phyloP scores from a whole-genome alignment of 2,329 filamentous ascomycete species.

The Lachnellula subtilissima region DNA sequence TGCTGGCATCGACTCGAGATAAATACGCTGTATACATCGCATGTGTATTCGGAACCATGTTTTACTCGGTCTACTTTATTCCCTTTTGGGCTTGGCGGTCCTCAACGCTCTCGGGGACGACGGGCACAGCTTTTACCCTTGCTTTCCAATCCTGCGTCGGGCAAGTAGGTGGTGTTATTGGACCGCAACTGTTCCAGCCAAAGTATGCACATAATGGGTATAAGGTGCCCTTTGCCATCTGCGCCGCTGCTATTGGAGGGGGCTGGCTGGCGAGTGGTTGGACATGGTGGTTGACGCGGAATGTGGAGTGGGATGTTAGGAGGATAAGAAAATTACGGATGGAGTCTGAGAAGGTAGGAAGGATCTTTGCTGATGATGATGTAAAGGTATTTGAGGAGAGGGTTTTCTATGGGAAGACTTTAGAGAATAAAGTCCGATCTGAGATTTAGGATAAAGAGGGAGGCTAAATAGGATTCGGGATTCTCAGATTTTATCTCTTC shows the following conservation, averaged over 20 bases:
- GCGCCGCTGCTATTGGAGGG: constrained; percentile 33
- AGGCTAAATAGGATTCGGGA: no score
- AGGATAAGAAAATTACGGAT: constrained; percentile 29
- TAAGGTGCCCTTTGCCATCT: constrained; percentile 35
- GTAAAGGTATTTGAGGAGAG: constrained; percentile 26
- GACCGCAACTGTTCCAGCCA: constrained; percentile 40
- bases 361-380: constrained; percentile 29
- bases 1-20: constrained; percentile 38
- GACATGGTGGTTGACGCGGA: constrained; percentile 40
- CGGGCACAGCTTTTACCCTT: constrained; percentile 41
- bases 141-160: constrained; percentile 40
- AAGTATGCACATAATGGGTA: constrained; percentile 39
- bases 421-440: neutral
- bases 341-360: constrained; percentile 27
- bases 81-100: constrained; percentile 44
- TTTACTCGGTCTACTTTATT: constrained; percentile 41
- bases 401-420: constrained; percentile 15
- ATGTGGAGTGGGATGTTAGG: constrained; percentile 37
- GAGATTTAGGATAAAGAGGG: neutral
- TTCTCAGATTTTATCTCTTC: no score
- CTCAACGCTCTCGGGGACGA: constrained; percentile 38
- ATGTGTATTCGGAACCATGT: constrained; percentile 40
- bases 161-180: constrained; percentile 43
- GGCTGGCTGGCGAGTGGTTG: constrained; percentile 35
- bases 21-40: constrained; percentile 39